Evolutionary conservation across 225 moss, liverwort and hornwort genomes (phyloP), one percentile per base, ranked within the genome.

Genomic region (Rhytidiadelphus loreus): DNA sequence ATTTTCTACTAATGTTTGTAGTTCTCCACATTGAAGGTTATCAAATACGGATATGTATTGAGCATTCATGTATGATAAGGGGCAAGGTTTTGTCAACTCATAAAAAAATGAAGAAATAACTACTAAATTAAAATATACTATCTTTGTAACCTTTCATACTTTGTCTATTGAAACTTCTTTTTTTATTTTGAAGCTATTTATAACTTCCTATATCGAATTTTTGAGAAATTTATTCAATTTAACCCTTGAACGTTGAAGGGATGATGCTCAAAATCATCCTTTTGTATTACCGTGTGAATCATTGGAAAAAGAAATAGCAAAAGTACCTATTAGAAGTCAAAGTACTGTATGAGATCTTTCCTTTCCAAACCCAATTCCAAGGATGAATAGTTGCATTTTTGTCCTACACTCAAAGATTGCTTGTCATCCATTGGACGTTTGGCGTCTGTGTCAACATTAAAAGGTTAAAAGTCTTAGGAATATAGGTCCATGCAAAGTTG

Each of bases 401-500:
- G n/a, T n/a, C n/a, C n/a, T n/a, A n/a, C n/a, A n/a, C n/a, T n/a
- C n/a, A n/a, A n/a, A n/a, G n/a, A n/a, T n/a, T n/a, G n/a, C n/a
- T n/a, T n/a, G n/a, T n/a, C n/a, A n/a, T n/a, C n/a, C n/a, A n/a
- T n/a, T n/a, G n/a, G n/a, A n/a, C n/a, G n/a, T n/a, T n/a, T n/a
- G n/a, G n/a, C n/a, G n/a, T n/a, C n/a, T n/a, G n/a, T n/a, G n/a
- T n/a, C n/a, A n/a, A n/a, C n/a, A n/a, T n/a, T n/a, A n/a, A n/a
- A n/a, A n/a, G n/a, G n/a, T 53, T 35, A 35, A 35, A 35, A 19
- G 22, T 14, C 3, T 76, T 52, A 10, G 8, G 1, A 13, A 8
- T 22, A 5, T 21, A 22, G 5, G 3, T 35, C 5, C 2, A 13
- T 0, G 0, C 8, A 13, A 52, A 76, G 4, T 35, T 0, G 0